Percentiles rank a stretch among this genome's conserved stretches.
Evolutionary conservation across 352 stramenopile species (phyloP).

Genomic region (Pilasporangium apinafurcum): DNA sequence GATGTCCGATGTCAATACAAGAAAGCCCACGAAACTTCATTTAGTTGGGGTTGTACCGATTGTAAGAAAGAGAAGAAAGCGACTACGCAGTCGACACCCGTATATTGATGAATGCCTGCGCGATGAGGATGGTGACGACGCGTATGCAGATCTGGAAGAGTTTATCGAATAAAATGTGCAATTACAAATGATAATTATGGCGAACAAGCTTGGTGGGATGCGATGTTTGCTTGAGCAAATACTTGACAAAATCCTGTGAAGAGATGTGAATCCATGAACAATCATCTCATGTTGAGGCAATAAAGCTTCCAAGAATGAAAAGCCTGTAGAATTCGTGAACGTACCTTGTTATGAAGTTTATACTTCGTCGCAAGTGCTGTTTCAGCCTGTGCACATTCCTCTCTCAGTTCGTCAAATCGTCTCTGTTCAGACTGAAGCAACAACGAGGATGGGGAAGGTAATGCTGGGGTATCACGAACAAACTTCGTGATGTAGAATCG

Average conservation of each 20-base stretch:
- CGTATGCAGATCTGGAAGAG: constrained; percentile 68
- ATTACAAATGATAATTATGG: constrained; percentile 27
- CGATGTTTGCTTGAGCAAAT: constrained; percentile 25
- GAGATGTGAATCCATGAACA: no score
- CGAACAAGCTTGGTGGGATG: constrained; percentile 23
- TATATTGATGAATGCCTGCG: constrained; percentile 73
- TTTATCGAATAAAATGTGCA: constrained; percentile 49
- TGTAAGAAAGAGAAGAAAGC: constrained; percentile 41
- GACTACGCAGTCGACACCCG: constrained; percentile 55
- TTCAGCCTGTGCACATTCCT: constrained; percentile 17
- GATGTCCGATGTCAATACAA: constrained; percentile 6
- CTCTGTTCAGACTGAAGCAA: neutral
- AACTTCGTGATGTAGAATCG: constrained; percentile 33
- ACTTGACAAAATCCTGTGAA: constrained; percentile 39
- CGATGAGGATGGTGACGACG: constrained; percentile 63
- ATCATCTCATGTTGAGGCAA: no score
- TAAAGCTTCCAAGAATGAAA: no score
- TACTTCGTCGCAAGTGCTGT: constrained; percentile 29
- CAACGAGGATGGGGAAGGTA: neutral
- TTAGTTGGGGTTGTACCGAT: constrained; percentile 50
- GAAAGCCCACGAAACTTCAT: constrained; percentile 11
- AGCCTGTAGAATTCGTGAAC: no score
- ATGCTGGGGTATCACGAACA: constrained; percentile 12
- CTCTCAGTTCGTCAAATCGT: constrained; percentile 27
- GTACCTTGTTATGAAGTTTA: constrained; percentile 38